A percentile compares a stretch with the other conserved stretches of the same genome.
Evolutionary conservation across 2,329 filamentous ascomycete species (phyloP).

Genomic region (Cryphonectria carpinicola): DNA sequence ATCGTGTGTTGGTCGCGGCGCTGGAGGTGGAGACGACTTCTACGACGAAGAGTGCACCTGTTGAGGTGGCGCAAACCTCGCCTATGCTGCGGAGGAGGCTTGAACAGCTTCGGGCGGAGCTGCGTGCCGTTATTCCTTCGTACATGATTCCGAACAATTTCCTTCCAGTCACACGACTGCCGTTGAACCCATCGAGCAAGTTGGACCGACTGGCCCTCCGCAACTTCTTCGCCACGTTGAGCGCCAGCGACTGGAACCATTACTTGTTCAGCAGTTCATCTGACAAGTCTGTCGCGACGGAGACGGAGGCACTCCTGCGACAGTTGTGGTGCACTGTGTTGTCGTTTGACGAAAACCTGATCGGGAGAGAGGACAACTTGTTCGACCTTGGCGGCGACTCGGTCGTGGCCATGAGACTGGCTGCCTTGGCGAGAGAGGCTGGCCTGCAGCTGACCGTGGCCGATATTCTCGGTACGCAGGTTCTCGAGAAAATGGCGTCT

Average conservation of each 20-base stretch:
- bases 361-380: neutral
- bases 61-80: neutral
- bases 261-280: neutral
- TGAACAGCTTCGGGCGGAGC: neutral
- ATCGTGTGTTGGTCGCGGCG: neutral
- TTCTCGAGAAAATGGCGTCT: neutral
- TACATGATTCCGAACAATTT: conserved; percentile 32
- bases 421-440: neutral
- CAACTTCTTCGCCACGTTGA: neutral
- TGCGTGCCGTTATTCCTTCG: conserved; percentile 4
- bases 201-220: conserved; percentile 21
- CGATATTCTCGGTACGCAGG: neutral
- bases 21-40: neutral
- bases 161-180: conserved; percentile 34
- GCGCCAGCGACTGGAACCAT: neutral
- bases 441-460: neutral
- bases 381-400: neutral
- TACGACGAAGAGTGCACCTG: neutral
- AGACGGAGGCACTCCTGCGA: neutral
- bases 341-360: neutral
- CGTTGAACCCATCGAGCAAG: conserved; percentile 35
- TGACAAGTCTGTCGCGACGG: neutral
- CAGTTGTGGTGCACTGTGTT: neutral
- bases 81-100: neutral
- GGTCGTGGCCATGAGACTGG: neutral